phyloP scores from a whole-genome alignment of 805 yeast species.

The Barnettozyma vustinii region DNA sequence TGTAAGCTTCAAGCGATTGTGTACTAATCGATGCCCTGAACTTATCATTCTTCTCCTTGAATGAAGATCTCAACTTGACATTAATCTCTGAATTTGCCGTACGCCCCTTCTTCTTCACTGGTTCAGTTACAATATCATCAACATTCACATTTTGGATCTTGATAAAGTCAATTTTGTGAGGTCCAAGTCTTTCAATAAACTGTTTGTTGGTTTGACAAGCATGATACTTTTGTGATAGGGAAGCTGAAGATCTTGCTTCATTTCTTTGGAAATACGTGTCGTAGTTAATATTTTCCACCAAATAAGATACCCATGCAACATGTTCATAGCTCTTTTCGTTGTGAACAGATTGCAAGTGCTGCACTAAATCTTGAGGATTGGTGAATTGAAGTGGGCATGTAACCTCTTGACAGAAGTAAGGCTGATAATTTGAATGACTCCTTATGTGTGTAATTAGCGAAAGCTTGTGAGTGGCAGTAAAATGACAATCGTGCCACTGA shows the following conservation, averaged over 20 bases:
- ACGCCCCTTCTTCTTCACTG: conserved; percentile 23
- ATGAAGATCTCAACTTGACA: conserved; percentile 17
- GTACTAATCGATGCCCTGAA: not conserved
- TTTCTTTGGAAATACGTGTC: not conserved
- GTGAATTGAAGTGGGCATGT: conserved; percentile 60
- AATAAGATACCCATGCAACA: conserved; percentile 15
- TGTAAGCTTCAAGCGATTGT: conserved; percentile 7
- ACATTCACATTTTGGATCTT: conserved; percentile 21
- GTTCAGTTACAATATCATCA: conserved; percentile 24
- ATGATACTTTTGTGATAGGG: not conserved
- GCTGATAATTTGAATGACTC: conserved; percentile 62
- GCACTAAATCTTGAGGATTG: conserved; percentile 55
- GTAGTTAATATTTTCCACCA: conserved; percentile 29
- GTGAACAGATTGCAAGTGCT: conserved; percentile 60
- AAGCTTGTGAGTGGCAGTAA: conserved; percentile 45
- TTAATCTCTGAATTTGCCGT: conserved; percentile 24
- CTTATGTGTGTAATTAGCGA: conserved; percentile 60
- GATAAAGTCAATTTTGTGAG: conserved; percentile 19
- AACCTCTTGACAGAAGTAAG: conserved; percentile 59
- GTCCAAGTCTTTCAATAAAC: conserved; percentile 4
- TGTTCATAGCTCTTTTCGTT: conserved; percentile 2
- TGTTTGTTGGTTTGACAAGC: not conserved
- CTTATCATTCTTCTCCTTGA: conserved; percentile 13
- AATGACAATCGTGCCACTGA: conserved; percentile 55
- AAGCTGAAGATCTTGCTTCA: not conserved